Percentiles rank a stretch among this genome's conserved stretches.
phyloP scores from a whole-genome alignment of 495 filamentous ascomycete species.

The Pyrenula aspistea region DNA sequence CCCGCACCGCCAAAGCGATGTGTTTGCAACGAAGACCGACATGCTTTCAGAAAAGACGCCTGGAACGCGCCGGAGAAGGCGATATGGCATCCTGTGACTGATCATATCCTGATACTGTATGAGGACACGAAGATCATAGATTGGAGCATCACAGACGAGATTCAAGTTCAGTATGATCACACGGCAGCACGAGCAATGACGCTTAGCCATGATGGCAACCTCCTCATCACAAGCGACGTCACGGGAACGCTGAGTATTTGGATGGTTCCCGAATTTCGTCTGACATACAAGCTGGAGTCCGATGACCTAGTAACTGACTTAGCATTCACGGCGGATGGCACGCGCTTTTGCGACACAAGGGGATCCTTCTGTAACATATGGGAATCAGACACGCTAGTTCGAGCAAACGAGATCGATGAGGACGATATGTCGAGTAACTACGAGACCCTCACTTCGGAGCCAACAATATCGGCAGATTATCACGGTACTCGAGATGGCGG shows the following conservation, averaged over 20 bases:
- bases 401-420: too few relatives aligned
- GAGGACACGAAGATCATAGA: conserved; percentile 12
- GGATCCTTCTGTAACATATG: conserved; percentile 21
- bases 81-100: too few relatives aligned
- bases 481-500: too few relatives aligned
- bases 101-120: too few relatives aligned
- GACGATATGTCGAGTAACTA: conserved; percentile 6
- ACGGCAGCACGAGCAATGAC: conserved; percentile 12
- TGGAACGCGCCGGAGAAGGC: too few relatives aligned
- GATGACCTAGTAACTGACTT: conserved; percentile 13
- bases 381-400: too few relatives aligned
- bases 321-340: conserved; percentile 16
- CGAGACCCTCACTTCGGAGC: conserved; percentile 5
- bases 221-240: conserved; percentile 12
- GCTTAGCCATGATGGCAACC: conserved; percentile 15
- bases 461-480: too few relatives aligned
- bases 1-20: conserved; percentile 11
- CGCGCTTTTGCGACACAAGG: conserved; percentile 19
- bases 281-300: conserved; percentile 17
- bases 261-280: conserved; percentile 20
- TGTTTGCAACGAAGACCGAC: conserved; percentile 9
- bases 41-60: conserved; percentile 14
- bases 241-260: conserved; percentile 18
- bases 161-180: conserved; percentile 15
- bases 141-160: conserved; percentile 22